These are phyloP conservation scores for Citrus maxima DNA, from an alignment of 345 rosid species.

Conservation along the genomic window DNA sequence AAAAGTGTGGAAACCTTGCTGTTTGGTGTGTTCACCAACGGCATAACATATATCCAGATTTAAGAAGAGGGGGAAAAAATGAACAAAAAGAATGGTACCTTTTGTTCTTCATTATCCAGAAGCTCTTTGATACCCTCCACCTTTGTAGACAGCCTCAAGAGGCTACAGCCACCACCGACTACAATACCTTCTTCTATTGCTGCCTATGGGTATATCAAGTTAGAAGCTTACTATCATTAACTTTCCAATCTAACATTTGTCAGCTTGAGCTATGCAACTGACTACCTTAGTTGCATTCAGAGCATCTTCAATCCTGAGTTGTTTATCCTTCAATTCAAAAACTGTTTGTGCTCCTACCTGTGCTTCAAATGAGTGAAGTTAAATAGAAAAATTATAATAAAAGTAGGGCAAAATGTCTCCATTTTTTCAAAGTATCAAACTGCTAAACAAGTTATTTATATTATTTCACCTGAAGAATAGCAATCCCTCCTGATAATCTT, in stretches of 20 bases:
- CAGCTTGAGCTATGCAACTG: conserved; percentile 7
- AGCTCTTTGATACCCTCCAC: conserved; percentile 59
- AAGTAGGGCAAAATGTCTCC: background rate
- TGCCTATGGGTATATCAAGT: conserved; percentile 49
- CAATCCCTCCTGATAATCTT: conserved; percentile 80
- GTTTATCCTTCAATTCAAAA: conserved; percentile 90
- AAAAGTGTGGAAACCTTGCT: too few relatives aligned
- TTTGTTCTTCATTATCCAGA: conserved; percentile 79
- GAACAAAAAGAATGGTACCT: conserved; percentile 31
- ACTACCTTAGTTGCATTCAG: conserved; percentile 89
- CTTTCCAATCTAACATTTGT: background rate
- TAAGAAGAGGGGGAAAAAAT: background rate
- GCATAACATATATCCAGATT: too few relatives aligned
- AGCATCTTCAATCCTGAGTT: conserved; percentile 86
- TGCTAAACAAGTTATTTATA: background rate
- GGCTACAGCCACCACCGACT: conserved; percentile 89
- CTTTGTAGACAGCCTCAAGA: conserved; percentile 69
- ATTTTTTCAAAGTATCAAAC: background rate
- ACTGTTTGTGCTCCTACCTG: conserved; percentile 94
- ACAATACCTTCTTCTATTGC: conserved; percentile 95
- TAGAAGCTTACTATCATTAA: conserved; percentile 11
- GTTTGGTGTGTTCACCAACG: too few relatives aligned
- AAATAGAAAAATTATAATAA: conserved; percentile 5
- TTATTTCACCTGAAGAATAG: conserved; percentile 67
- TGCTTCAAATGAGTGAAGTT: conserved; percentile 15